These are phyloP conservation scores for Curvularia sp. DNA, from an alignment of 2,329 filamentous ascomycete genomes.

Conservation along the genomic window DNA sequence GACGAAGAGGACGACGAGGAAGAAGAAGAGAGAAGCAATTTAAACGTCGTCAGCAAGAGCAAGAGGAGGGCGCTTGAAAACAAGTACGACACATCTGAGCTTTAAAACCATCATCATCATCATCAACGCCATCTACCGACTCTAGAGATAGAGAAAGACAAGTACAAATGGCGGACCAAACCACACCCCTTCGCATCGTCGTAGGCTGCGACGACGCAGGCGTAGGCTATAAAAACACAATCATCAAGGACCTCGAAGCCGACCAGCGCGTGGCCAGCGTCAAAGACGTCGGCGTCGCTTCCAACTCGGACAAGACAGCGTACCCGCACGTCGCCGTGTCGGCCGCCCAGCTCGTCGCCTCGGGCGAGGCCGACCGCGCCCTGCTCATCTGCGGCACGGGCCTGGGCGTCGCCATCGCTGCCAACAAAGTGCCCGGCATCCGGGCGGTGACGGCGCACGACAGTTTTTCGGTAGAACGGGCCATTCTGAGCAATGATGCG, in stretches of 20 bases:
- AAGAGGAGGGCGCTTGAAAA: conserved; percentile 30
- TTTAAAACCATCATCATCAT: conserved; percentile 24
- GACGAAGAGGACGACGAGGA: conserved; percentile 14
- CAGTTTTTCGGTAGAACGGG: conserved; percentile 81
- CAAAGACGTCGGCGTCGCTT: conserved; percentile 76
- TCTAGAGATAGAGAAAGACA: not conserved
- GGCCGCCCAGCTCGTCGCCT: conserved; percentile 69
- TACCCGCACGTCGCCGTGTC: conserved; percentile 81
- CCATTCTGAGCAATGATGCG: conserved; percentile 82
- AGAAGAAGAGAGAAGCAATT: conserved; percentile 2
- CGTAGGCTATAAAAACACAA: conserved; percentile 77
- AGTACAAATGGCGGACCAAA: conserved; percentile 2
- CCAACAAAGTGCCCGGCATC: conserved; percentile 86
- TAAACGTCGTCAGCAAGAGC: conserved; percentile 21
- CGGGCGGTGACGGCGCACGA: conserved; percentile 90
- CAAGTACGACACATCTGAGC: conserved; percentile 45
- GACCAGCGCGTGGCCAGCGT: conserved; percentile 72
- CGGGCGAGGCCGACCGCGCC: conserved; percentile 75
- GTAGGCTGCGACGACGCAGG: conserved; percentile 76
- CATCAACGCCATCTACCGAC: not conserved
- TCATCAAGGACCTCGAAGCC: conserved; percentile 74
- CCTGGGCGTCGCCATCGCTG: conserved; percentile 84
- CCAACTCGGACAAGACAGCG: conserved; percentile 74
- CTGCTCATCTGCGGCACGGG: conserved; percentile 86
- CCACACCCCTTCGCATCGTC: conserved; percentile 62